Base-by-base conservation (phyloP, 1,284 basidiomycete species). In the Ceratobasidium sp. region DNA sequence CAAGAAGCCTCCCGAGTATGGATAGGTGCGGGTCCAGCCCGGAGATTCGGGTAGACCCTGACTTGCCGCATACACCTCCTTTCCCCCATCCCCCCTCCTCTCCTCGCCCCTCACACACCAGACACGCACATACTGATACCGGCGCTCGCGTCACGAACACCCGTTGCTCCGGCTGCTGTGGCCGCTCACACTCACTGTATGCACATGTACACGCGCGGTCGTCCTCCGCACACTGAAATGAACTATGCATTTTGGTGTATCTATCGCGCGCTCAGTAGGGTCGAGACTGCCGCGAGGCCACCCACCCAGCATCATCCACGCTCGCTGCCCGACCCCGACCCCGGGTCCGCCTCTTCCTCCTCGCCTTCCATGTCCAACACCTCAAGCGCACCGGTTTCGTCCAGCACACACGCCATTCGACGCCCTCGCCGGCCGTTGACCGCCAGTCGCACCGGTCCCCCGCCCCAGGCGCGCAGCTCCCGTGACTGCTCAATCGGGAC, bases 341-440 rank as follows among this genome's bases (percentile, higher is more conserved):
- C 64, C 47, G 64, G 47, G 80, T 86, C 86, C 78, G 60, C 60
- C 26, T 66, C 87, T 80, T 88, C 88, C 73, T 80, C 85, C 81
- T 90, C 87, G 68, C 88, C 91, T 84, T 93, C 93, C 84, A 94
- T 86, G 86, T 94, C 93, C 80, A 94, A 85, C 69, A 91, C 87
- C 85, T 94, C 92, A 85, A 93, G 82, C 79, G 84, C 86, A 78
- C 91, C 91, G 67, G 85, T 85, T 77, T 82, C 84, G 82, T 92
- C 91, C 82, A 94, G 82, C 76, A 94, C 88, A 82, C 92, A 93
- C 20, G 89, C 92, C 69, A 93, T 89, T 81, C 91, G 86, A 80
- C 93, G 89, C 77, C 92, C 91, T 11, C 83, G 85, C 81, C 90
- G 86, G 77, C 93, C 93, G 82, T 94, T 94, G 81, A 93, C 87